Evolutionary conservation across 2,329 filamentous ascomycete species (phyloP).

Genomic region (Ciborinia camelliae): DNA sequence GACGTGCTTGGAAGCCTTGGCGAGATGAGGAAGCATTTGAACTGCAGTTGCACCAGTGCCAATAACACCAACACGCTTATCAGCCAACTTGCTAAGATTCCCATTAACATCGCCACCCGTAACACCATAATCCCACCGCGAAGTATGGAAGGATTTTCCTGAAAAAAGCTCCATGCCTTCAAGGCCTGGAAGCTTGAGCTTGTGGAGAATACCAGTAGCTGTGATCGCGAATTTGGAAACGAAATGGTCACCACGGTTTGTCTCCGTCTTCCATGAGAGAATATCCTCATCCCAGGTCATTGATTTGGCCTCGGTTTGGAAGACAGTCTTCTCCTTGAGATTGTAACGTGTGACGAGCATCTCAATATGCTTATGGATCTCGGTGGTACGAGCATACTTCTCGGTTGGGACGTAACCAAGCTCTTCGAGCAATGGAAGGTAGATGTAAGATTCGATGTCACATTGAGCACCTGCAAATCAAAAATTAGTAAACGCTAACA

Average conservation of each 20-base stretch:
- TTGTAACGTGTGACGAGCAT: slow-evolving; percentile 51
- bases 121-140: slow-evolving; percentile 58
- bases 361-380: slow-evolving; percentile 54
- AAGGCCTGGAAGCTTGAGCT: slow-evolving; percentile 51
- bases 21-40: slow-evolving; percentile 57
- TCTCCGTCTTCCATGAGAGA: slow-evolving; percentile 50
- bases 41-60: slow-evolving; percentile 58
- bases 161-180: slow-evolving; percentile 45
- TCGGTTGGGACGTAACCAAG: slow-evolving; percentile 47
- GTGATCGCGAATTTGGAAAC: slow-evolving; percentile 54
- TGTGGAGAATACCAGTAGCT: slow-evolving; percentile 57
- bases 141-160: slow-evolving; percentile 50
- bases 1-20: slow-evolving; percentile 47
- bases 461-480: slow-evolving; percentile 46
- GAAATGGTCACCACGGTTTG: slow-evolving; percentile 53
- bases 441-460: slow-evolving; percentile 20
- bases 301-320: slow-evolving; percentile 52
- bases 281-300: slow-evolving; percentile 52
- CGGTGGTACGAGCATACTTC: slow-evolving; percentile 56
- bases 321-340: slow-evolving; percentile 55
- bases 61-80: slow-evolving; percentile 55
- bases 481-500: slow-evolving; percentile 54
- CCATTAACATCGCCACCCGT: slow-evolving; percentile 18
- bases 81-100: slow-evolving; percentile 40
- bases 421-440: slow-evolving; percentile 18